Base-by-base conservation (phyloP, 805 yeast species). In the Yarrowia alimentaria region DNA sequence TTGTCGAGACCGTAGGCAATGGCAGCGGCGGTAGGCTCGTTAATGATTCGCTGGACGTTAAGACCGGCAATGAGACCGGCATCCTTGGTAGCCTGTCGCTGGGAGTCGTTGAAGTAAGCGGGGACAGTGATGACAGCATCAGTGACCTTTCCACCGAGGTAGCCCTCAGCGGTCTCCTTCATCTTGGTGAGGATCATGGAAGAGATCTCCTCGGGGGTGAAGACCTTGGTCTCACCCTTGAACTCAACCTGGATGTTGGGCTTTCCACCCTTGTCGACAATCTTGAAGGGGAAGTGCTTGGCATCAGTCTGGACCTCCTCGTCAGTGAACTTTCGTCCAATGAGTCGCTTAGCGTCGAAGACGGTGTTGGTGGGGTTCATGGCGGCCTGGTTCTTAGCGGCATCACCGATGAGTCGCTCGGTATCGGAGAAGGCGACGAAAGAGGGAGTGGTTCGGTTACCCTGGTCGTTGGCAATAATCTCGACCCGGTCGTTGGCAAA, bases 11-110 rank as follows among this genome's bases (percentile, higher is more conserved):
- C 98, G 81, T 90, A 90, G 69, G 98, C 97, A 76, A 90, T 88
- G 63, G 97, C 97, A 66, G 97, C 97, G 58, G 97, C 97, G 61
- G 97, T 88, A 63, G 97, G 96, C 77, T 89, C 97, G 74, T 89
- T 89, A 65, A 90, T 89, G 69, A 89, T 89, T 76, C 97, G 83
- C 70, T 86, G 78, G 56, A 89, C 96, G 71, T 89, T 89, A 69
- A 89, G 78, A 66, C 97, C 97, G 54, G 96, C 94, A 78, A 89
- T 90, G 60, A 84, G 75, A 78, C 96, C 97, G 55, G 97, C 96
- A 71, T 89, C 96, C 78, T 89, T 90, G 65, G 97, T 89, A 56
- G 96, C 97, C 75, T 90, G 96, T 77, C 96, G 86, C 75, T 90
- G 97, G 52, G 97, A 88, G 71, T 89, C 96, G 73, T 90, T 90